Conservation (phyloP, 2,329 filamentous ascomycete genomes). For the Colletotrichum filicis region DNA sequence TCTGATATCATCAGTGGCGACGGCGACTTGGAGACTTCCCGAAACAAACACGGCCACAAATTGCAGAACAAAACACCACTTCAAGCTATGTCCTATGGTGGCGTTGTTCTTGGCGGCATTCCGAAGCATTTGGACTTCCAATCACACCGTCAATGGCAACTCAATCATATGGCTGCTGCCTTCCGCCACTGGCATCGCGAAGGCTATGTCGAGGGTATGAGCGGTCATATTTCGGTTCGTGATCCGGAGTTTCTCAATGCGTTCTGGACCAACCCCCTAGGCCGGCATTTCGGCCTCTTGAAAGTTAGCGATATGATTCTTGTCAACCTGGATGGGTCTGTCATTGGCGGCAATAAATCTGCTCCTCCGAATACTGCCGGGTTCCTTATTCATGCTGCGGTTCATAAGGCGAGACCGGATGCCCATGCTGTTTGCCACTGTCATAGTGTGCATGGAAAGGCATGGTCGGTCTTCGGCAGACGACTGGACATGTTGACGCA, state of each 20-base stretch:
- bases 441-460: slow-evolving; percentile 62
- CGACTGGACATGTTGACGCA: slow-evolving; percentile 73
- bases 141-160: slow-evolving; percentile 57
- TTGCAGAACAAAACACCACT: too few relatives aligned
- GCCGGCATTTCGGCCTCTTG: slow-evolving; percentile 69
- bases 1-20: too few relatives aligned
- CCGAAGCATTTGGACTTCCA: slow-evolving; percentile 4
- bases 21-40: too few relatives aligned
- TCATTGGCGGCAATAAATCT: slow-evolving; percentile 69
- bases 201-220: slow-evolving; percentile 69
- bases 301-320: slow-evolving; percentile 57
- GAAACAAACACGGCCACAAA: too few relatives aligned
- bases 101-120: slow-evolving; percentile 9
- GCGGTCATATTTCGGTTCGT: slow-evolving; percentile 71
- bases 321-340: slow-evolving; percentile 63
- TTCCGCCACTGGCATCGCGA: slow-evolving; percentile 68
- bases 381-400: slow-evolving; percentile 58
- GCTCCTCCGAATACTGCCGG: slow-evolving; percentile 34
- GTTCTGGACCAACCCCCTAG: slow-evolving; percentile 73
- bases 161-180: slow-evolving; percentile 62
- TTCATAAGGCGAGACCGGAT: slow-evolving; percentile 64
- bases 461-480: slow-evolving; percentile 67
- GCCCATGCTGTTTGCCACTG: slow-evolving; percentile 64
- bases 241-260: slow-evolving; percentile 67
- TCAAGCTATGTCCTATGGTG: slow-evolving; percentile 1